Evolutionary conservation across 345 rosid genomes (phyloP).

Genomic region (Arabidopsis thaliana): DNA sequence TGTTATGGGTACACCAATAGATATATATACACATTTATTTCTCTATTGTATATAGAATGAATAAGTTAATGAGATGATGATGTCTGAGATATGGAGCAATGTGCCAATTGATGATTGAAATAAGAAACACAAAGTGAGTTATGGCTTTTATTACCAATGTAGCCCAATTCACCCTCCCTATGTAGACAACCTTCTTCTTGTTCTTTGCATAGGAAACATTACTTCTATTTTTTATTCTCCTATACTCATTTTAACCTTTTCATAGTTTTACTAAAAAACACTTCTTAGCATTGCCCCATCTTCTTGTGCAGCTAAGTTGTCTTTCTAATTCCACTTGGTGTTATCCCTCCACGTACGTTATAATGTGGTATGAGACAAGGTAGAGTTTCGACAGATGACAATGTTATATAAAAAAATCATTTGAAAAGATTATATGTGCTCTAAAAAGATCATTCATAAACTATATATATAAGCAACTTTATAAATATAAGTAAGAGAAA

Average conservation of each 20-base stretch:
- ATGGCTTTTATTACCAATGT: conserved; percentile 59
- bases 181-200: conserved; percentile 57
- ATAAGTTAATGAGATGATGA: conserved; percentile 44
- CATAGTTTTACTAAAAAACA: not conserved
- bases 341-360: conserved; percentile 11
- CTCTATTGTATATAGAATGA: conserved; percentile 19
- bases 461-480: not conserved
- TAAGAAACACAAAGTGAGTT: conserved; percentile 58
- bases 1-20: conserved; percentile 55
- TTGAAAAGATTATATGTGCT: not conserved
- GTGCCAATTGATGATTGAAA: conserved; percentile 63
- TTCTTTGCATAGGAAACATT: conserved; percentile 64
- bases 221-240: conserved; percentile 45
- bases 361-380: not conserved
- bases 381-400: not conserved
- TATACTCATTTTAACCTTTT: conserved; percentile 43
- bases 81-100: conserved; percentile 49
- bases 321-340: conserved; percentile 25
- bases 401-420: not conserved
- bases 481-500: not conserved
- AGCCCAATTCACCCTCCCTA: conserved; percentile 56
- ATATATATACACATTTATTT: not conserved
- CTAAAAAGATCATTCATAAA: not conserved
- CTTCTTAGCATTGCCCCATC: conserved; percentile 35
- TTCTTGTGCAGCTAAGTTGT: conserved; percentile 39